phyloP scores from a whole-genome alignment of 805 yeast genomes.

The Suhomyces pyralidae region DNA sequence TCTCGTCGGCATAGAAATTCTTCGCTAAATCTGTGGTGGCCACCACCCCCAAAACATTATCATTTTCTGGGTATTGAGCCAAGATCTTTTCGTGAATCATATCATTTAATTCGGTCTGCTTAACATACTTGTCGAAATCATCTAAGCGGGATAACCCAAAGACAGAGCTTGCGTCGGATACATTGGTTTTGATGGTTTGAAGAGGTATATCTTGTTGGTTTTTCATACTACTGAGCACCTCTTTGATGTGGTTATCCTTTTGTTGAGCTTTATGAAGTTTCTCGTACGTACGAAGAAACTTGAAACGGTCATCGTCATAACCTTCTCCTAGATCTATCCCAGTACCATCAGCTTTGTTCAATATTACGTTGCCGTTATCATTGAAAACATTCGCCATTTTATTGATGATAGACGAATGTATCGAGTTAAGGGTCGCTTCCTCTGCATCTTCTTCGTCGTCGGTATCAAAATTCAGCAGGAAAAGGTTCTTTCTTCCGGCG shows the following conservation, averaged over 20 bases:
- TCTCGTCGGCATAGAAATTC: slow-evolving; percentile 22
- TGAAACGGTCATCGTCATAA: slow-evolving; percentile 20
- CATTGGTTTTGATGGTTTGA: slow-evolving; percentile 5
- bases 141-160: slow-evolving; percentile 31
- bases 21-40: slow-evolving; percentile 22
- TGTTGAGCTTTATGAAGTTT: slow-evolving; percentile 10
- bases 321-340: not conserved
- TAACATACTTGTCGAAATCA: slow-evolving; percentile 33
- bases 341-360: not conserved
- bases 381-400: slow-evolving; percentile 13
- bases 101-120: slow-evolving; percentile 35
- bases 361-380: not conserved
- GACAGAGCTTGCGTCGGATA: slow-evolving; percentile 16
- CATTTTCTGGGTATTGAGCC: slow-evolving; percentile 10
- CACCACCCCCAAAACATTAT: slow-evolving; percentile 25
- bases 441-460: slow-evolving; percentile 9
- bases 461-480: slow-evolving; percentile 19
- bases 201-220: slow-evolving; percentile 9
- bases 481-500: slow-evolving; percentile 9
- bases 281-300: slow-evolving; percentile 25
- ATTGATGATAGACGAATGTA: slow-evolving; percentile 25
- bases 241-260: slow-evolving; percentile 2
- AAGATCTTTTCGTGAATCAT: slow-evolving; percentile 20
- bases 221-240: slow-evolving; percentile 8
- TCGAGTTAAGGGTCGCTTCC: slow-evolving; percentile 7